Percentiles rank a stretch among this genome's conserved stretches.
These are phyloP conservation scores for Wickerhamiella nectarea DNA, from an alignment of 805 yeast genomes.

Conservation along the genomic window DNA sequence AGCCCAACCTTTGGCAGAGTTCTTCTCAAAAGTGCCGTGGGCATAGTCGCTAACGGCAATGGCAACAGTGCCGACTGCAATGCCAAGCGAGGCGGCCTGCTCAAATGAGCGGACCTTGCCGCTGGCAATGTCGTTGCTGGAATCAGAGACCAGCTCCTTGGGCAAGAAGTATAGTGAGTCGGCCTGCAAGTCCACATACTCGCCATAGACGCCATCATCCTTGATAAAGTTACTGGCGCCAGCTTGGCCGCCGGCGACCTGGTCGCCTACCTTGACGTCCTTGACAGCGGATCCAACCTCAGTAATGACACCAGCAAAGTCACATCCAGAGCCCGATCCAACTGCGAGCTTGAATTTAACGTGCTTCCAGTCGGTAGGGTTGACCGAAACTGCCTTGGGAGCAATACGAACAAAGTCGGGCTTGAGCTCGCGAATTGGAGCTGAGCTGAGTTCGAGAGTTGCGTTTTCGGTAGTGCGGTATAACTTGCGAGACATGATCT, in stretches of 20 bases:
- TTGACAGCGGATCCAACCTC: constrained; percentile 36
- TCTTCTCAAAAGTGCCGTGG: constrained; percentile 23
- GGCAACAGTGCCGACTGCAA: constrained; percentile 41
- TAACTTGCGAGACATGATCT: neutral
- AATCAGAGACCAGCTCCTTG: constrained; percentile 14
- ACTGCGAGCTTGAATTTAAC: constrained; percentile 30
- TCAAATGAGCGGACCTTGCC: constrained; percentile 39
- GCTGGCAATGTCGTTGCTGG: constrained; percentile 24
- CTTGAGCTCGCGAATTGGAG: neutral
- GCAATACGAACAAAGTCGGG: constrained; percentile 32
- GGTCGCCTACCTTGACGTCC: constrained; percentile 37
- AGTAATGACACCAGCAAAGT: constrained; percentile 43
- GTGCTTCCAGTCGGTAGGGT: constrained; percentile 65
- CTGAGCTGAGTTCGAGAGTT: neutral
- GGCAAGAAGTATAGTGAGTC: constrained; percentile 23
- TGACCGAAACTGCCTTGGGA: constrained; percentile 41
- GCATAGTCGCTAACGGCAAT: constrained; percentile 25
- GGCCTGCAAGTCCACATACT: constrained; percentile 34
- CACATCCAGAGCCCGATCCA: constrained; percentile 45
- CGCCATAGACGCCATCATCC: constrained; percentile 45
- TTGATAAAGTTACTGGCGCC: constrained; percentile 35
- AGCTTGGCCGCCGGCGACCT: constrained; percentile 40
- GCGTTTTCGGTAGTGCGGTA: neutral
- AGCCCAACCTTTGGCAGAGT: constrained; percentile 15
- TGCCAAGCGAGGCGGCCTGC: constrained; percentile 49